Evolutionary conservation across 2,329 filamentous ascomycete species (phyloP).

Genomic region (Colletotrichum godetiae): DNA sequence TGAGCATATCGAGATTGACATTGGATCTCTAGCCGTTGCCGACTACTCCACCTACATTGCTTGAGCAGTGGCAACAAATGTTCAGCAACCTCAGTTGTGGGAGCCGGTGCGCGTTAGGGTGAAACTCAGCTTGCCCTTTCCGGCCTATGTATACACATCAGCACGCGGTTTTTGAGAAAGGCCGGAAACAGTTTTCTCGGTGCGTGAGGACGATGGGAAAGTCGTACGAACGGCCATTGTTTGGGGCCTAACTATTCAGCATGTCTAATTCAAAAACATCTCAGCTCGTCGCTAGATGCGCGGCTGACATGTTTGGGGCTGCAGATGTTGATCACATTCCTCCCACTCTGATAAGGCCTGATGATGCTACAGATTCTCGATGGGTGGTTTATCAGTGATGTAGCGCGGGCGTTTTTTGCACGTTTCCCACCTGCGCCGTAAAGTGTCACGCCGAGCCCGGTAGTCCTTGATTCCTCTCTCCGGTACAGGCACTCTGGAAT

Average conservation of each 20-base stretch:
- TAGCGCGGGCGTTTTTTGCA: not conserved
- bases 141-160: not conserved
- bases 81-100: not conserved
- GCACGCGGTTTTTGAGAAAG: no score
- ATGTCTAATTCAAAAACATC: not conserved
- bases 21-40: not conserved
- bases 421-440: not conserved
- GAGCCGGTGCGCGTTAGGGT: not conserved
- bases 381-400: not conserved
- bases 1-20: not conserved
- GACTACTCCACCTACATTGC: not conserved
- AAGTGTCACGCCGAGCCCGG: not conserved
- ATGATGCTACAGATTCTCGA: slow-evolving; percentile 20
- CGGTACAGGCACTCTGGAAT: not conserved
- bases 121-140: not conserved
- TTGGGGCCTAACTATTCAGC: not conserved
- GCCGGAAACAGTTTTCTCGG: not conserved
- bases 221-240: not conserved
- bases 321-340: slow-evolving; percentile 21
- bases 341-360: not conserved
- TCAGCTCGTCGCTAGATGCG: not conserved
- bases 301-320: not conserved
- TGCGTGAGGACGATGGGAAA: not conserved
- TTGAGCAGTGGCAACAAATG: not conserved
- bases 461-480: not conserved